Percentiles rank a stretch among this genome's conserved stretches.
Conservation (phyloP, 495 filamentous ascomycete species). For the Platismatia glauca region DNA sequence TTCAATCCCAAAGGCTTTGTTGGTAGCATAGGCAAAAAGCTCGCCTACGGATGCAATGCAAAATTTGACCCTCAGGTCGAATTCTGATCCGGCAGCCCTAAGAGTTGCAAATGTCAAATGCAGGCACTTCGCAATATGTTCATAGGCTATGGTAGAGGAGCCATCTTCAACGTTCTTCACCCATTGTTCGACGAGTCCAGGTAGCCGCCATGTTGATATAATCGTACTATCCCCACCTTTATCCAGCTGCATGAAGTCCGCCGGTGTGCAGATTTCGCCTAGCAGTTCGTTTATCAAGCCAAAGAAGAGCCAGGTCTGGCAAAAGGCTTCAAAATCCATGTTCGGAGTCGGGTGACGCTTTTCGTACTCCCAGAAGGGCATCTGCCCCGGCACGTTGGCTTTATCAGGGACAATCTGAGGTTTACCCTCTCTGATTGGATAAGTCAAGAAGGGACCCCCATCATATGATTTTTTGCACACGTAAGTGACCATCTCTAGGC, state of each 20-base stretch:
- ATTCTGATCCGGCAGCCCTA: conserved; percentile 2
- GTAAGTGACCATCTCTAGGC: neutral
- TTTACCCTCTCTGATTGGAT: conserved; percentile 1
- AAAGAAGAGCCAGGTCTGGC: conserved; percentile 17
- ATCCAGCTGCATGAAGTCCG: conserved; percentile 1
- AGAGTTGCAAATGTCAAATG: neutral
- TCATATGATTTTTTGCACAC: conserved; percentile 11
- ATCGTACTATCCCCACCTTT: neutral
- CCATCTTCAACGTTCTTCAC: neutral
- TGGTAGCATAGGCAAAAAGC: neutral
- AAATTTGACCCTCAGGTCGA: conserved; percentile 2
- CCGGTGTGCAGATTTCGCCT: neutral
- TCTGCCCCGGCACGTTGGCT: neutral
- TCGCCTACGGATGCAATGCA: conserved; percentile 13
- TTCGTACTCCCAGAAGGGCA: neutral
- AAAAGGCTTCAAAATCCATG: conserved; percentile 9
- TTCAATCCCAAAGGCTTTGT: conserved; percentile 9
- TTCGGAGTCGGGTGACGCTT: conserved; percentile 5
- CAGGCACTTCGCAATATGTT: conserved; percentile 12
- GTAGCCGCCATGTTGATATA: neutral
- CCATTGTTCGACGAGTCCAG: neutral
- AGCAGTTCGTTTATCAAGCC: conserved; percentile 13
- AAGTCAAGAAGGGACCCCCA: conserved; percentile 11
- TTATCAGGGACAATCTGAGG: neutral
- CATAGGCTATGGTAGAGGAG: neutral